Conservation (phyloP, 1,139 yeast species). For the Lodderomyces metapsilosis region DNA sequence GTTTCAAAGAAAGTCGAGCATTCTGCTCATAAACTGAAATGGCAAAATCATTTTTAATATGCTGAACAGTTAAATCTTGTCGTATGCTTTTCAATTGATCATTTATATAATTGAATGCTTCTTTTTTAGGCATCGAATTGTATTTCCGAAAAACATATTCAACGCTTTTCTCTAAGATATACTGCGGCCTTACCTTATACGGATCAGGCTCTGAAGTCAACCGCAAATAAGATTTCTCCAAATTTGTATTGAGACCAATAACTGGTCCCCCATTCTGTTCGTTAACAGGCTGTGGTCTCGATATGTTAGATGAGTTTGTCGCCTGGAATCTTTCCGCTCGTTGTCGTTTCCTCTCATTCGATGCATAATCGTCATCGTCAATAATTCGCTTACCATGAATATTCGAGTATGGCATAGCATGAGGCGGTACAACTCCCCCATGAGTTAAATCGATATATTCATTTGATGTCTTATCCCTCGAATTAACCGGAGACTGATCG, state of each 20-base stretch:
- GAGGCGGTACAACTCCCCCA: neutral
- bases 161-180: slow-evolving; percentile 58
- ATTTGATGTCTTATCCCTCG: neutral
- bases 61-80: slow-evolving; percentile 93
- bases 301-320: slow-evolving; percentile 2
- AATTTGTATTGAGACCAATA: slow-evolving; percentile 60
- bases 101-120: slow-evolving; percentile 69
- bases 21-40: slow-evolving; percentile 80
- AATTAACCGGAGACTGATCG: neutral
- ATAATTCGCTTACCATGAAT: slow-evolving; percentile 3
- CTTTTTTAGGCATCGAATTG: slow-evolving; percentile 32
- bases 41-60: slow-evolving; percentile 75
- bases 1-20: slow-evolving; percentile 81
- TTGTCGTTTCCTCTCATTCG: slow-evolving; percentile 40
- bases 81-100: slow-evolving; percentile 90
- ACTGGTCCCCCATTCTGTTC: slow-evolving; percentile 5
- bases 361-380: slow-evolving; percentile 22
- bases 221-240: slow-evolving; percentile 80
- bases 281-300: slow-evolving; percentile 4
- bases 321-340: slow-evolving; percentile 51
- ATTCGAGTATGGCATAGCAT: neutral
- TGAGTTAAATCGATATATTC: neutral
- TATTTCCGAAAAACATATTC: slow-evolving; percentile 56
- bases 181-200: slow-evolving; percentile 70
- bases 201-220: slow-evolving; percentile 94